Conservation (phyloP, 2,329 filamentous ascomycete species). For the Fusarium equiseti region DNA sequence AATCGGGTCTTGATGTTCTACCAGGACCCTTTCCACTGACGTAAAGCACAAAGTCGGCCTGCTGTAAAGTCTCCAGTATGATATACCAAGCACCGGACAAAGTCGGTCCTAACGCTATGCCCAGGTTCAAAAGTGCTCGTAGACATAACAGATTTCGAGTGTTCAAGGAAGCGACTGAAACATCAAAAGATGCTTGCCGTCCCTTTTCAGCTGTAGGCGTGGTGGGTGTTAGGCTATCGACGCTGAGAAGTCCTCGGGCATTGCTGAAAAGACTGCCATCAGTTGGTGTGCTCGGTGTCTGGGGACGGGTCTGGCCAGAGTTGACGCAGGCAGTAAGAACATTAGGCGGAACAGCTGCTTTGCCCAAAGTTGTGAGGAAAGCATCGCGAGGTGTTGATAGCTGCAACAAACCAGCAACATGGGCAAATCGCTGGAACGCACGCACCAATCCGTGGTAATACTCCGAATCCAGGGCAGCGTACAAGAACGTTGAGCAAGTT, state of each 20-base stretch:
- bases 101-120: constrained; percentile 92
- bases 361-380: constrained; percentile 92
- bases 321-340: constrained; percentile 72
- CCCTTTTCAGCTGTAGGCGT: constrained; percentile 69
- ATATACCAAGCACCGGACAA: constrained; percentile 89
- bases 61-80: constrained; percentile 89
- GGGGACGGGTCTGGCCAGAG: constrained; percentile 58
- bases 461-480: constrained; percentile 89
- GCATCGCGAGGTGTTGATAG: constrained; percentile 90
- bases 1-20: constrained; percentile 62
- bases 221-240: constrained; percentile 74
- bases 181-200: constrained; percentile 70
- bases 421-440: constrained; percentile 93
- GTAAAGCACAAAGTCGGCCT: constrained; percentile 89
- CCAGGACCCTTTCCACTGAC: constrained; percentile 68
- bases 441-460: constrained; percentile 94
- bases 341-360: constrained; percentile 90
- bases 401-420: constrained; percentile 90
- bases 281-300: constrained; percentile 58
- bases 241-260: constrained; percentile 77
- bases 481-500: constrained; percentile 94
- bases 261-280: constrained; percentile 76
- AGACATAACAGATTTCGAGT: constrained; percentile 92
- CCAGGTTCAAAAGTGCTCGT: constrained; percentile 90
- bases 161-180: constrained; percentile 71